Evolutionary conservation across 2,329 filamentous ascomycete species (phyloP), one percentile per base, ranked within the genome.

Genomic region (Aureobasidium zeae): DNA sequence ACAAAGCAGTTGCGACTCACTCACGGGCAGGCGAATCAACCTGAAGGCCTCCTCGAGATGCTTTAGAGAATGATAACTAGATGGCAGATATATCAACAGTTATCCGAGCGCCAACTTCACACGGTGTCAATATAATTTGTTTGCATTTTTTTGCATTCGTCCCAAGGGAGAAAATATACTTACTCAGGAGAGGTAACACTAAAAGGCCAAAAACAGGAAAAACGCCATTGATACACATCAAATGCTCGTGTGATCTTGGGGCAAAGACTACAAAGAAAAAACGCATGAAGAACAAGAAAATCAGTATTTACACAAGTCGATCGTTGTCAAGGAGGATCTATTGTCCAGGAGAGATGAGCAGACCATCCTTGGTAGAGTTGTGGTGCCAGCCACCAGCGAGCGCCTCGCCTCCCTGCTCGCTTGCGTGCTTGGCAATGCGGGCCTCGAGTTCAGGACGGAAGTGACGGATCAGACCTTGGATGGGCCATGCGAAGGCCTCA

Each of bases 401-500:
- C 32, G 86, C 73, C 57, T 78, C 65, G 25, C 85, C 85, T 49
- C 86, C 86, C 50, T 77, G 67, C 69, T 83, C 73, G 60, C 79
- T 64, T 15, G 84, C 76, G 62, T 84, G 91, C 55, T 86, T 78
- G 63, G 79, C 75, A 74, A 98, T 93, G 56, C 89, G 79, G 41
- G 81, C 84, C 75, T 96, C 88, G 39, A 98, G 73, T 70, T 98
- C 88, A 32, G 89, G 91, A 57, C 91, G 79, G 76, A 98, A 98
- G 70, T 98, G 91, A 59, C 91, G 83, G 67, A 98, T 98, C 48
- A 98, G 77, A 64, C 91, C 91, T 70, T 98, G 91, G 53, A 98
- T 83, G 51, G 91, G 91, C 91, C 91, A 98, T 51, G 91, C 88
- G 57, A 98, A 98, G 50, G 91, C 91, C 72, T 98, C 91, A 47